Conservation (phyloP, 208 protist genomes). For the Vickermania ingenoplastis region DNA sequence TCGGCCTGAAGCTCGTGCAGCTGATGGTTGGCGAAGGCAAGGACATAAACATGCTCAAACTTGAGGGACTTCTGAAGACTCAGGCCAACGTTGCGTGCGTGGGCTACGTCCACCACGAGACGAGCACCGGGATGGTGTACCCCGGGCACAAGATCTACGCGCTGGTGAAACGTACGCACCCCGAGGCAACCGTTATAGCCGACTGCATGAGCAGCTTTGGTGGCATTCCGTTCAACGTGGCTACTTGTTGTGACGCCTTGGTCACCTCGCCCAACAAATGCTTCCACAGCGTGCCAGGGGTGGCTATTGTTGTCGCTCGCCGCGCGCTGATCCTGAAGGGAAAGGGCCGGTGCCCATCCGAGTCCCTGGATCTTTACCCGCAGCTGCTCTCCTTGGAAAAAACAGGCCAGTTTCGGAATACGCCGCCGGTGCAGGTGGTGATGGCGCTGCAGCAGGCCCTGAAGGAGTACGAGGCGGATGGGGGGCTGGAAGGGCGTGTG, state of each 20-base stretch:
- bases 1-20: conserved; percentile 37
- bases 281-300: conserved; percentile 81
- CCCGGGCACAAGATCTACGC: conserved; percentile 49
- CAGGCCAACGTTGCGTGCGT: conserved; percentile 66
- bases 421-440: conserved; percentile 74
- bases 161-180: conserved; percentile 31
- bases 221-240: conserved; percentile 42
- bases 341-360: conserved; percentile 44
- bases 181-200: conserved; percentile 61
- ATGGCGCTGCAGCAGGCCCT: conserved; percentile 73
- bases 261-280: conserved; percentile 84
- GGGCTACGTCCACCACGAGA: conserved; percentile 82
- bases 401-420: conserved; percentile 67
- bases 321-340: conserved; percentile 25
- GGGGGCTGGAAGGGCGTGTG: conserved; percentile 36
- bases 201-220: conserved; percentile 85
- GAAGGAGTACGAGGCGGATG: conserved; percentile 60
- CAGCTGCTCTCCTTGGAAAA: conserved; percentile 59
- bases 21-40: conserved; percentile 52
- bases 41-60: conserved; percentile 32
- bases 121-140: conserved; percentile 86
- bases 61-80: conserved; percentile 29
- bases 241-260: conserved; percentile 58
- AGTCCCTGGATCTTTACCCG: conserved; percentile 57
- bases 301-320: conserved; percentile 56